phyloP scores from a whole-genome alignment of 2,329 filamentous ascomycete species.

The Dactylellina cionopaga region DNA sequence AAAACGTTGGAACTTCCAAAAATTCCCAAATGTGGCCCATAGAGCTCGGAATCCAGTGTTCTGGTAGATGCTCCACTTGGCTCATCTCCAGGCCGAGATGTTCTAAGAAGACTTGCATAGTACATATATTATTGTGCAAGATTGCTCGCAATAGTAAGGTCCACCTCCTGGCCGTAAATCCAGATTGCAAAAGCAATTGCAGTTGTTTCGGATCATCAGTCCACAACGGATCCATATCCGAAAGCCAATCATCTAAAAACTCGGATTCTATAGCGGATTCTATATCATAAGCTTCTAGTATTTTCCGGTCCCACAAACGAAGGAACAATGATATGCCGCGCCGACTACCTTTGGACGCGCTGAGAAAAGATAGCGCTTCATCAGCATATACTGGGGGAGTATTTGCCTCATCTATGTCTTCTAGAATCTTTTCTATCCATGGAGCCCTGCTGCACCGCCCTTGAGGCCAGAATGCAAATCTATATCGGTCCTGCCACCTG shows the following conservation, averaged over 20 bases:
- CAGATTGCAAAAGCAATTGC: background rate
- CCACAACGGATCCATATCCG: background rate
- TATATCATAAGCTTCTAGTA: too few species aligned
- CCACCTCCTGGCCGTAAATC: background rate
- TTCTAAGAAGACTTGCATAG: background rate
- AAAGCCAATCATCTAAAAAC: background rate
- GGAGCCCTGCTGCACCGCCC: background rate
- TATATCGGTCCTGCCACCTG: background rate
- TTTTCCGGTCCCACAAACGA: background rate
- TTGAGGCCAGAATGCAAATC: background rate
- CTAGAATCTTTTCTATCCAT: background rate
- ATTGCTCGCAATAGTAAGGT: background rate
- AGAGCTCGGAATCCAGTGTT: background rate
- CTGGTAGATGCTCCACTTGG: background rate
- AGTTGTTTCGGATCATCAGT: background rate
- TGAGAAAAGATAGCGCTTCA: background rate
- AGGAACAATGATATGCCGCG: background rate
- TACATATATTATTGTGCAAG: background rate
- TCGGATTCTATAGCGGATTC: background rate
- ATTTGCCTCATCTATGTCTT: background rate
- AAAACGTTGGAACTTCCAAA: background rate
- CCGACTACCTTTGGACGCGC: background rate
- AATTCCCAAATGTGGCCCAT: background rate
- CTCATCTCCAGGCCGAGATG: background rate
- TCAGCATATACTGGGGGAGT: background rate